A percentile compares a stretch with the other conserved stretches of the same genome.
Conservation (phyloP, 1,284 basidiomycete species). For the Rhodotorula sp. region DNA sequence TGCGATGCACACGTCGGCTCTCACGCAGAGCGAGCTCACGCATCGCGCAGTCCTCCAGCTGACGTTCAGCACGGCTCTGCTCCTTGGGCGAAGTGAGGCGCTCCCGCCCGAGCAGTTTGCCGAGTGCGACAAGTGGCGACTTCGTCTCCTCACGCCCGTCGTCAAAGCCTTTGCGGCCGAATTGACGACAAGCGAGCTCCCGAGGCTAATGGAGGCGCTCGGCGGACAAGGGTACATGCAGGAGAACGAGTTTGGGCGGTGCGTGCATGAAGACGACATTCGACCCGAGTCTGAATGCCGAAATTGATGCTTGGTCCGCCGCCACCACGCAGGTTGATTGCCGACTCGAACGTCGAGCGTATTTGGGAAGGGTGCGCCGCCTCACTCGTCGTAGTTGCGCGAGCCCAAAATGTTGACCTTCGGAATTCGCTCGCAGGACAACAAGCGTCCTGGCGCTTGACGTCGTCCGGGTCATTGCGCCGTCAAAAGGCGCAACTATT, state of each 20-base stretch:
- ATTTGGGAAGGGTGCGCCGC: conserved; percentile 69
- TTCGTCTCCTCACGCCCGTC: conserved; percentile 64
- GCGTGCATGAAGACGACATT: conserved; percentile 8
- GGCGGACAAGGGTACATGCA: conserved; percentile 79
- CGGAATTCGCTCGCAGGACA: conserved; percentile 27
- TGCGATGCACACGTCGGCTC: conserved; percentile 58
- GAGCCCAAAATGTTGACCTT: background rate
- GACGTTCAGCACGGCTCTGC: conserved; percentile 59
- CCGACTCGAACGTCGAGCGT: conserved; percentile 70
- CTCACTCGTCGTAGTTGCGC: conserved; percentile 3
- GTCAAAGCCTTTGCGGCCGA: conserved; percentile 72
- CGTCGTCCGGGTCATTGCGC: conserved; percentile 59
- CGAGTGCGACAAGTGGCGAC: conserved; percentile 33
- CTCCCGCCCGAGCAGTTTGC: background rate
- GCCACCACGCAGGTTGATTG: conserved; percentile 54
- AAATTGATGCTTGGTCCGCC: too few species aligned
- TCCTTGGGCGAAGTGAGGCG: conserved; percentile 60
- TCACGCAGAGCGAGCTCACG: conserved; percentile 62
- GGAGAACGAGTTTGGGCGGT: conserved; percentile 54
- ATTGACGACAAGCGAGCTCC: conserved; percentile 64
- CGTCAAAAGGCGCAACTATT: conserved; percentile 52
- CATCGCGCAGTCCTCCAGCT: conserved; percentile 69
- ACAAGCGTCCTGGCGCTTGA: conserved; percentile 67
- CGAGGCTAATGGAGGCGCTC: conserved; percentile 71
- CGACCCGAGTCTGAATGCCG: too few species aligned